Evolutionary conservation across 805 yeast species (phyloP), one percentile per base, ranked within the genome.

Genomic region (Saturnispora serradocipensis): DNA sequence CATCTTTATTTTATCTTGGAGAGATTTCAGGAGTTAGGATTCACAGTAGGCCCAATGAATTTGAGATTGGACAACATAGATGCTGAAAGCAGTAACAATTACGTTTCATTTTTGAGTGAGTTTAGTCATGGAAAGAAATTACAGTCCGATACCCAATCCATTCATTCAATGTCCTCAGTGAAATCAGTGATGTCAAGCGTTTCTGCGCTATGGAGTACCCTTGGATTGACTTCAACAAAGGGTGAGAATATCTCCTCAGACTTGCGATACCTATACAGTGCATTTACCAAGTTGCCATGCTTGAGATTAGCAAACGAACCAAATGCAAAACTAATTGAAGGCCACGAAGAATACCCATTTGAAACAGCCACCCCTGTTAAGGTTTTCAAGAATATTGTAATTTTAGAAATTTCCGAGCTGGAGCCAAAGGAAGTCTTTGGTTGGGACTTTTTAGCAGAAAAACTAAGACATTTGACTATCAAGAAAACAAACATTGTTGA

Each of bases 341-440:
- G 82, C 2, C 82, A 80, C 61, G 86, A 82, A 59, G 87, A 82
- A 60, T 82, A 77, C 60, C 88, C 87, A 0, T 81, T 83, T 61
- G 88, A 82, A 59, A 80, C 86, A 3, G 75, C 84, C 4, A 82
- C 83, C 8, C 87, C 88, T 3, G 61, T 82, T n/a, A 68, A 67
- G 39, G 71, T 78, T 63, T 82, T 82, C 63, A 81, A 80, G 54
- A 82, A 80, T 59, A 65, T 82, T 46, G 78, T 81, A 46, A 84
- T 82, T 20, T 66, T 82, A 44, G 88, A 82, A 59, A 63, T 82
- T 3, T 69, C 71, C 27, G 84, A 80, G 52, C 69, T 80, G 53
- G 85, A 80, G 55, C 83, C 85, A 18, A 78, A 80, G 54, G 84
- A 81, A 54, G 70, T 82, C 9, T 81, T 71, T 62, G 88, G 88